phyloP scores from a whole-genome alignment of 805 yeast genomes.

The Candida verbasci region DNA sequence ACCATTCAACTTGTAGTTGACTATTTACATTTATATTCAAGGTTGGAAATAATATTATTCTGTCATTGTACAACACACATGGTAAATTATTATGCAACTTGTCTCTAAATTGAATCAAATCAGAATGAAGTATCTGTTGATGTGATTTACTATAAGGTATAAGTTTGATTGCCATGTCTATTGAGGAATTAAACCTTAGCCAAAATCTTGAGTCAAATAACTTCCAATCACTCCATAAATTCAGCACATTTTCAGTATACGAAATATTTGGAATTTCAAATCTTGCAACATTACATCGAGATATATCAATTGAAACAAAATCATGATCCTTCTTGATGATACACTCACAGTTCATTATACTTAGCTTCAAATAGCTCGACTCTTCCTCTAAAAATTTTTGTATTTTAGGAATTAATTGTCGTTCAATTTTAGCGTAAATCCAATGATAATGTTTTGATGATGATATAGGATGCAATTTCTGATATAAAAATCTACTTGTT shows the following conservation, averaged over 20 bases:
- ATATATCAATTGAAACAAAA: slow-evolving; percentile 9
- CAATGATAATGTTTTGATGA: slow-evolving; percentile 34
- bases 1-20: slow-evolving; percentile 14
- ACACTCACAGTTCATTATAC: slow-evolving; percentile 20
- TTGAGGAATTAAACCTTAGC: slow-evolving; percentile 17
- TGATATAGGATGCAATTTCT: slow-evolving; percentile 22
- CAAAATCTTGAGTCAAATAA: slow-evolving; percentile 40
- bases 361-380: slow-evolving; percentile 10
- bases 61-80: slow-evolving; percentile 1
- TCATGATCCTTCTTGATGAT: slow-evolving; percentile 8
- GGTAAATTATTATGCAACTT: slow-evolving; percentile 4
- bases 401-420: slow-evolving; percentile 26
- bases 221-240: slow-evolving; percentile 24
- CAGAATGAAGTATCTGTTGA: neutral
- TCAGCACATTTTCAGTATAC: neutral
- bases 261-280: slow-evolving; percentile 9
- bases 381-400: slow-evolving; percentile 3
- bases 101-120: no score
- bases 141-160: slow-evolving; percentile 15
- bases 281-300: slow-evolving; percentile 20
- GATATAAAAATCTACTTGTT: slow-evolving; percentile 26
- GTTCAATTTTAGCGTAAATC: slow-evolving; percentile 34
- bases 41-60: slow-evolving; percentile 14
- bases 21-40: slow-evolving; percentile 7
- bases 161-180: slow-evolving; percentile 5